Conservation (phyloP, 495 filamentous ascomycete species). For the Tuber borchii region DNA sequence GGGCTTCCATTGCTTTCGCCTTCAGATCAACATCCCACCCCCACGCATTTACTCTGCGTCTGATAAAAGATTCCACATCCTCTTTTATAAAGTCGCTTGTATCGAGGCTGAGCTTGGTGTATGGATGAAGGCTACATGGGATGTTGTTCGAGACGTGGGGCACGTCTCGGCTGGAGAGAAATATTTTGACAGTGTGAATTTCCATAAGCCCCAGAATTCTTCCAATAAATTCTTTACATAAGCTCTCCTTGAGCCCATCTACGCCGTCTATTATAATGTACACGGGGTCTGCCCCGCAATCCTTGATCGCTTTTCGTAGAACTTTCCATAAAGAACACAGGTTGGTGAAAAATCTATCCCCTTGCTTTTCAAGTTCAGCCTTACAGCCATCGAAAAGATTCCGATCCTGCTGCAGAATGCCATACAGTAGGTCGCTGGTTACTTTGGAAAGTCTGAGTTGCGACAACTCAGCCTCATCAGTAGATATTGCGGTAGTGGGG, state of each 20-base stretch:
- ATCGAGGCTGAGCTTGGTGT: background rate
- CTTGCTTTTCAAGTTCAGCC: background rate
- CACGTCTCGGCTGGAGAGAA: background rate
- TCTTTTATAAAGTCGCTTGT: background rate
- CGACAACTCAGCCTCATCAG: background rate
- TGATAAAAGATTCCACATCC: background rate
- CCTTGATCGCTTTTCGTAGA: too few species aligned
- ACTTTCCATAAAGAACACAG: too few species aligned
- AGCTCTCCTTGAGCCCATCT: background rate
- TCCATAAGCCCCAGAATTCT: background rate
- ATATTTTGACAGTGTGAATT: background rate
- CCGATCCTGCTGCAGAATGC: background rate
- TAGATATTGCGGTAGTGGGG: fast-evolving
- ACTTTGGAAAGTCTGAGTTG: background rate
- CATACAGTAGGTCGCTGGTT: background rate
- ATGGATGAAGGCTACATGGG: too few species aligned
- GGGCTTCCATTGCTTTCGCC: background rate
- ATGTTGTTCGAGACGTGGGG: background rate
- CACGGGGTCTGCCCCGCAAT: too few species aligned
- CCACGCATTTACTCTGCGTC: background rate
- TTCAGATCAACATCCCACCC: background rate
- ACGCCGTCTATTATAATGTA: background rate
- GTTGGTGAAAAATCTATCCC: background rate
- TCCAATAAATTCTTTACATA: too few species aligned
- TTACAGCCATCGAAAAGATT: background rate